Percentiles rank a stretch among this genome's conserved stretches.
Conservation (phyloP, 352 stramenopile species). For the Phytopythium vexans region DNA sequence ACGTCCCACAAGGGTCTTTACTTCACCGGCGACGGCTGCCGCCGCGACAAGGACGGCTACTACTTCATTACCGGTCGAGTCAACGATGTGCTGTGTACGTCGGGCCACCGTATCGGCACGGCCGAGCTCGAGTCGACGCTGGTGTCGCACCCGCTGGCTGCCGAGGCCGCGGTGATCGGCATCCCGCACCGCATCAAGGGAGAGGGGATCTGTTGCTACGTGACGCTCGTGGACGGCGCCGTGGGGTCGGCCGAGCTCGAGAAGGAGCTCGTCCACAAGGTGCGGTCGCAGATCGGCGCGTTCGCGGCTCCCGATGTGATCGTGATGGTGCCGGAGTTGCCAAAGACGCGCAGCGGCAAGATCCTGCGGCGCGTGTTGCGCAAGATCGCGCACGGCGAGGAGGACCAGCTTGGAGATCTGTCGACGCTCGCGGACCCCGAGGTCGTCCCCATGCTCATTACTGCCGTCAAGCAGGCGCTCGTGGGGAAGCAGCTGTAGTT, state of each 20-base stretch:
- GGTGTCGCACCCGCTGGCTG: conserved; percentile 89
- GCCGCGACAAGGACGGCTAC: conserved; percentile 93
- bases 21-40: conserved; percentile 92
- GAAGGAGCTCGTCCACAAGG: conserved; percentile 67
- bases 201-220: conserved; percentile 94
- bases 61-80: conserved; percentile 99
- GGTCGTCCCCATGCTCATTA: conserved; percentile 94
- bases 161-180: conserved; percentile 93
- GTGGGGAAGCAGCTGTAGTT: conserved; percentile 47
- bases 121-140: conserved; percentile 90
- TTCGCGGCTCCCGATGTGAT: conserved; percentile 97
- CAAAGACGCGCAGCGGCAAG: conserved; percentile 97
- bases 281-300: conserved; percentile 93
- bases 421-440: conserved; percentile 95
- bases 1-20: conserved; percentile 97
- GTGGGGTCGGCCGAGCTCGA: conserved; percentile 51
- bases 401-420: conserved; percentile 94
- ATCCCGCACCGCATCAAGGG: conserved; percentile 97
- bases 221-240: conserved; percentile 85
- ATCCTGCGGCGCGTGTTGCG: conserved; percentile 99
- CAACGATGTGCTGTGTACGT: conserved; percentile 97
- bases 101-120: conserved; percentile 89
- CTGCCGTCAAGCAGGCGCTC: conserved; percentile 79
- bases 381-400: conserved; percentile 96
- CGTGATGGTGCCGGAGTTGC: conserved; percentile 84